Percentiles rank a stretch among this genome's conserved stretches.
These are phyloP conservation scores for Fusarium subglutinans DNA, from an alignment of 2,329 filamentous ascomycete species.

Conservation along the genomic window DNA sequence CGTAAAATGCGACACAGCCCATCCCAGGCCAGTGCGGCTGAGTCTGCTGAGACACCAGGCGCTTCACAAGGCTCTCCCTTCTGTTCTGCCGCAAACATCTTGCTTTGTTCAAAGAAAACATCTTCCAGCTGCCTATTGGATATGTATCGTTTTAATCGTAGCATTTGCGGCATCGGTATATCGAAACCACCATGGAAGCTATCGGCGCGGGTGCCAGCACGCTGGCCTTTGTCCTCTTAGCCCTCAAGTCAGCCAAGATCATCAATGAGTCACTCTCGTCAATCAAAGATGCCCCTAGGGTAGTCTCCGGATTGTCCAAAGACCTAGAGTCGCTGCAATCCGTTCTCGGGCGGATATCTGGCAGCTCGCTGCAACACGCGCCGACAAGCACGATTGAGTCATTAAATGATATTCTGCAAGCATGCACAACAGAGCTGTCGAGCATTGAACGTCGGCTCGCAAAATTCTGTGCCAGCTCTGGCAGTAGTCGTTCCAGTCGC, in stretches of 20 bases:
- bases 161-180: too few species aligned
- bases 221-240: conserved; percentile 8
- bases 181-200: neutral
- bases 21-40: neutral
- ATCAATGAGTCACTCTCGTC: conserved; percentile 7
- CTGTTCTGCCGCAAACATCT: too few species aligned
- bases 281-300: conserved; percentile 6
- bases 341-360: neutral
- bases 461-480: neutral
- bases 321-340: conserved; percentile 6
- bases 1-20: neutral
- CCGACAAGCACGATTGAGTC: neutral
- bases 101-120: fast-evolving
- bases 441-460: neutral
- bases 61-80: neutral
- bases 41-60: neutral
- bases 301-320: neutral
- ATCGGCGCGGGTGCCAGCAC: conserved; percentile 16
- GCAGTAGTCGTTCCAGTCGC: neutral
- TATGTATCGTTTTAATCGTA: neutral
- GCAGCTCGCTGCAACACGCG: neutral
- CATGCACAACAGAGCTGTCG: neutral
- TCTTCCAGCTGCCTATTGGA: neutral
- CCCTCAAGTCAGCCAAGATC: conserved; percentile 13
- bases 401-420: neutral